Evolutionary conservation across 345 rosid species (phyloP).

Genomic region (Euphorbia lathyris): DNA sequence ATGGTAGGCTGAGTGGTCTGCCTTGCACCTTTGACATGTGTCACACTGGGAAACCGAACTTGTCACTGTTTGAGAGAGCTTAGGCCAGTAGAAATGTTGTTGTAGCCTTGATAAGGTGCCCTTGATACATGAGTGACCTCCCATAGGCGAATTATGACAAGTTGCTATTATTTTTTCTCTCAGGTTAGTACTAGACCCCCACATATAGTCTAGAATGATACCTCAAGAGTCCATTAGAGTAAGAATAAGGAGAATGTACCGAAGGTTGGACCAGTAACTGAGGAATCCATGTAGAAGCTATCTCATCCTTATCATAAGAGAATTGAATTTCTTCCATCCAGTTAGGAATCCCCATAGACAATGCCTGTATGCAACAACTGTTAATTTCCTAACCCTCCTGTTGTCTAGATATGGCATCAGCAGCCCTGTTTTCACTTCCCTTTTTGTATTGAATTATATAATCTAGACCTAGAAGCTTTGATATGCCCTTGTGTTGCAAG

Average conservation of each 20-base stretch:
- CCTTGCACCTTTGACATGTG: no score
- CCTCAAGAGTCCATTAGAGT: neutral
- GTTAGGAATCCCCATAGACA: no score
- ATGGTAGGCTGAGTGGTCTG: no score
- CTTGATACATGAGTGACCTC: no score
- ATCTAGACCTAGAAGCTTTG: neutral
- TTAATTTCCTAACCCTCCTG: neutral
- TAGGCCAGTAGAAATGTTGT: no score
- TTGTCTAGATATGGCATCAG: neutral
- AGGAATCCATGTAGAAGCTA: neutral
- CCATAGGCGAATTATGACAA: no score
- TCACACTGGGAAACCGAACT: no score
- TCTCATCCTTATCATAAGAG: neutral
- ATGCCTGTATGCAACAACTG: neutral
- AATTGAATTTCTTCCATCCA: no score
- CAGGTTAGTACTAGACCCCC: neutral
- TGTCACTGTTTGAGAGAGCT: no score
- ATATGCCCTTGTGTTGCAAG: no score
- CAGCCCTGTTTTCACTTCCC: neutral
- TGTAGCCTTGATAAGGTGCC: no score
- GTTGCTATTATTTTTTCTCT: no score
- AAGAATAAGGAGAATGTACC: neutral
- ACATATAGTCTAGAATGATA: neutral
- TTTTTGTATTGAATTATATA: neutral
- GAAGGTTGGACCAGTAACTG: neutral